Evolutionary conservation across 2,329 filamentous ascomycete genomes (phyloP).

Genomic region (Botrytis medusae): DNA sequence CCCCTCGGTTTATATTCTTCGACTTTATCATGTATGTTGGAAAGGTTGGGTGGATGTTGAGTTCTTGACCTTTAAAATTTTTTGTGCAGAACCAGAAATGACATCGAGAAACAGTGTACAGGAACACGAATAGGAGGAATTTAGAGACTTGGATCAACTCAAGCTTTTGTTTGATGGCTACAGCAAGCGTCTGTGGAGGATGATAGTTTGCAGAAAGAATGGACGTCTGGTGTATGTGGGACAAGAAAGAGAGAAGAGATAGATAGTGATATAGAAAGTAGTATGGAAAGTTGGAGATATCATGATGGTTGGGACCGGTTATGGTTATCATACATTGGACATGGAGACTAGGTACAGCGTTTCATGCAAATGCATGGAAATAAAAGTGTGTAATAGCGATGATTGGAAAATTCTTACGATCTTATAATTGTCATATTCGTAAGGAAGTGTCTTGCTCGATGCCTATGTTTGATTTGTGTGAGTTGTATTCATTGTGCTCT

Average conservation of each 20-base stretch:
- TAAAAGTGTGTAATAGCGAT: not conserved
- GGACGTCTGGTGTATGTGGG: not conserved
- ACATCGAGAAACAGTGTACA: not conserved
- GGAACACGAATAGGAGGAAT: not conserved
- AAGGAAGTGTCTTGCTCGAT: not conserved
- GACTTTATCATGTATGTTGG: not conserved
- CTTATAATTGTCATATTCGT: not conserved
- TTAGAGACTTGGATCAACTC: not conserved
- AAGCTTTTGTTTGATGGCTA: conserved; percentile 6
- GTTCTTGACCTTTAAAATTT: not conserved
- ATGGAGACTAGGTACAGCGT: not conserved
- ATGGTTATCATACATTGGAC: not conserved
- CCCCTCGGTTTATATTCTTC: not conserved
- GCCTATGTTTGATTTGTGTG: not conserved
- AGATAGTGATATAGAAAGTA: not conserved
- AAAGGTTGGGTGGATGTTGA: not conserved
- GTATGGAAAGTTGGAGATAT: not conserved
- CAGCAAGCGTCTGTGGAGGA: conserved; percentile 3
- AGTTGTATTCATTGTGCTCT: not conserved
- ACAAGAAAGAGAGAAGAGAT: not conserved
- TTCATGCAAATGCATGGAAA: not conserved
- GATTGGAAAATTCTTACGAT: not conserved
- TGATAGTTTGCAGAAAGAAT: not conserved
- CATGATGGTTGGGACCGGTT: not conserved
- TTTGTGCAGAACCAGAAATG: not conserved